Conservation (phyloP, 2,329 filamentous ascomycete species). For the Dendryphion nanum region DNA sequence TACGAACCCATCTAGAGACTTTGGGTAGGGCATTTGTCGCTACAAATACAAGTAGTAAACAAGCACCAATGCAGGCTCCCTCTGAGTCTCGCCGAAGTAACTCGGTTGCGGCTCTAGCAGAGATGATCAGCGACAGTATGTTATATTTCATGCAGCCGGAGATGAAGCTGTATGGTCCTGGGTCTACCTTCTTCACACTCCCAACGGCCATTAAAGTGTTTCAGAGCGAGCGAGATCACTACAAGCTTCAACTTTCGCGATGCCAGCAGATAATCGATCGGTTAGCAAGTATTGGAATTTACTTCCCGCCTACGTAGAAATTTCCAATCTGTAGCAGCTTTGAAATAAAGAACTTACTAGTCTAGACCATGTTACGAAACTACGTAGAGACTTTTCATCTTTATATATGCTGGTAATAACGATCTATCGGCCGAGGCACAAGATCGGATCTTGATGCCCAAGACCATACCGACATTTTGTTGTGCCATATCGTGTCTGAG, state of each 20-base stretch:
- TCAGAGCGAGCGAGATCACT: background rate
- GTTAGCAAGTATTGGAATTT: constrained; percentile 3
- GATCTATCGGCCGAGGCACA: no score
- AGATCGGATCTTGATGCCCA: no score
- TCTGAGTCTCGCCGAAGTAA: background rate
- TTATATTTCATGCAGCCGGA: constrained; percentile 6
- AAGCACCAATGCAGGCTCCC: background rate
- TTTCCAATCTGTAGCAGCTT: no score
- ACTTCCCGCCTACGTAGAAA: no score
- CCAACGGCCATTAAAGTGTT: constrained; percentile 3
- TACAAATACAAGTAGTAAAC: background rate
- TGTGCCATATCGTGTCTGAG: no score
- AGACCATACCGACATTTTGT: no score
- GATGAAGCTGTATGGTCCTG: constrained; percentile 2
- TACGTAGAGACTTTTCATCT: no score
- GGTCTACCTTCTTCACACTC: constrained; percentile 4
- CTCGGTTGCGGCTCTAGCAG: constrained; percentile 2
- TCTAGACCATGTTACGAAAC: no score
- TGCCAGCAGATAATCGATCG: constrained; percentile 1
- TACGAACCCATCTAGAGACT: constrained; percentile 1
- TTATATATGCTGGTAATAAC: no score
- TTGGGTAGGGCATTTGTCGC: background rate
- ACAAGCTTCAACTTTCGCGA: background rate
- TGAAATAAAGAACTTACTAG: no score
- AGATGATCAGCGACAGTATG: constrained; percentile 6